Evolutionary conservation across 345 rosid genomes (phyloP).

Genomic region (Arabidopsis arenosa): DNA sequence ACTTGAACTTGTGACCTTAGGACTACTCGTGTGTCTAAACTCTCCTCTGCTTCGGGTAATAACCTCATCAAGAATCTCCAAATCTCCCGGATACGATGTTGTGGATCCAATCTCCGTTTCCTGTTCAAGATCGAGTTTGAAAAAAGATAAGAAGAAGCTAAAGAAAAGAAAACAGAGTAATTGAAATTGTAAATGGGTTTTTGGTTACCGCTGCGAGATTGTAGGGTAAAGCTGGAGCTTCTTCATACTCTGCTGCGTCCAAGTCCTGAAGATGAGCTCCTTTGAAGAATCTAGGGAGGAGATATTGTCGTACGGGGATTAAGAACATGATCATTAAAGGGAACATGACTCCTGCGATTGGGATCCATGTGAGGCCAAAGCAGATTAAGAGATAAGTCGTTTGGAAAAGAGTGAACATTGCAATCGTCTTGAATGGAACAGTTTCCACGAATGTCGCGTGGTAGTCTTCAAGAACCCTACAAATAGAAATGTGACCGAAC

Average conservation of each 20-base stretch:
- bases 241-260: conserved; percentile 96
- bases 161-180: conserved; percentile 16
- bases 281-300: conserved; percentile 92
- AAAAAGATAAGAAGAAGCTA: not conserved
- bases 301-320: conserved; percentile 83
- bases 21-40: conserved; percentile 75
- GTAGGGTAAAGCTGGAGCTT: conserved; percentile 91
- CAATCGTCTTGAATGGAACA: conserved; percentile 87
- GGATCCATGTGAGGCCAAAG: conserved; percentile 96
- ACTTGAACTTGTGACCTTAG: conserved; percentile 73
- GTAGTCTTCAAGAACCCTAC: conserved; percentile 83
- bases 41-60: conserved; percentile 95
- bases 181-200: not conserved
- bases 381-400: conserved; percentile 74
- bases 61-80: conserved; percentile 86
- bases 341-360: conserved; percentile 92
- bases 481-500: not conserved
- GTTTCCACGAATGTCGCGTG: conserved; percentile 94
- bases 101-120: conserved; percentile 62
- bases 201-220: conserved; percentile 50
- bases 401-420: conserved; percentile 81
- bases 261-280: conserved; percentile 84
- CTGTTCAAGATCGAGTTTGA: conserved; percentile 36
- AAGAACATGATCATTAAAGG: conserved; percentile 96
- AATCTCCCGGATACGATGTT: conserved; percentile 62